Base-by-base conservation (phyloP, 1,284 basidiomycete species). In the Heterobasidion irregulare region DNA sequence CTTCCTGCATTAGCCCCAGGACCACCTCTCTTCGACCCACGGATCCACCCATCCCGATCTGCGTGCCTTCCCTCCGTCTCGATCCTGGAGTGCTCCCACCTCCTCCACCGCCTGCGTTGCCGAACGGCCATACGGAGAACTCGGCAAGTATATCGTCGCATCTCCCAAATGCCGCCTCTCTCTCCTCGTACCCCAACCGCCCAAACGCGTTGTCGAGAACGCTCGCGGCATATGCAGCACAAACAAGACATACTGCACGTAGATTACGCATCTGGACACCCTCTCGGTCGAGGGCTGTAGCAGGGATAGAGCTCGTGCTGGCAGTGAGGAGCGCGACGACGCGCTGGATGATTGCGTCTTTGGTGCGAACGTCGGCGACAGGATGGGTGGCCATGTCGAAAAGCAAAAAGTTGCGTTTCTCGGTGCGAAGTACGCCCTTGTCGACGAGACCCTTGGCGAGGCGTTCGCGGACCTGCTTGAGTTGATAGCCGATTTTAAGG, bases 341-440 rank as follows among this genome's bases (percentile, higher is more conserved):
- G 46, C 94, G 86, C 15, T 77, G 73, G 62, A 97, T 78, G 64
- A 97, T 82, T 58, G 80, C 77, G 65, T 94, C 92, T 69, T 98
- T 97, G 13, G 86, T 87, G 57, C 89, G 87, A 32, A 92, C 80
- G 70, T 97, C 94, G 8, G 93, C 91, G 55, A 97, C 88, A 1
- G 94, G 94, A 69, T 97, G 94, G 0, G 94, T 97, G 18, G 94
- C 94, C 94, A 97, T 97, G 74, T 98, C 94, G 70, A 97, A 97
- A n/a, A 97, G 78, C 48, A 97, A 79, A 71, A 97, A 97, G 71
- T 97, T 97, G 68, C 93, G 89, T 70, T 97, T 97, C 70, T 97
- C 94, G 10, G 94, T 98, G 50, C 94, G 87, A n/a, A 98, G 81
- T 45, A 98, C 84, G 62, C 94, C 94, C 72, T 98, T 98, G 78